These are phyloP conservation scores for Suhomyces sp. DNA, from an alignment of 805 yeast genomes.

Conservation along the genomic window DNA sequence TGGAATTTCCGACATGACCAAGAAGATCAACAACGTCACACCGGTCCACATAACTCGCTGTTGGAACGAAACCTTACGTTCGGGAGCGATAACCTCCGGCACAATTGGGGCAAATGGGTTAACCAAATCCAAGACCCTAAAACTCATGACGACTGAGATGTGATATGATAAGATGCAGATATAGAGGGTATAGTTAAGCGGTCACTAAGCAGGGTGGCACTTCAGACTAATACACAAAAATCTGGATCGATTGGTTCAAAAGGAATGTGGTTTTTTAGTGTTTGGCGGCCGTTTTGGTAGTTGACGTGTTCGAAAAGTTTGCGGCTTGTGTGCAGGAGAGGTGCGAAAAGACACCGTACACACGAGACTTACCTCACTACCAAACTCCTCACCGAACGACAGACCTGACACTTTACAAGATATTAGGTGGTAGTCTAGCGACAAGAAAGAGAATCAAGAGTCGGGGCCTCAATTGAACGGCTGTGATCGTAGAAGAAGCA, in stretches of 20 bases:
- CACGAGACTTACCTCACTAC: neutral
- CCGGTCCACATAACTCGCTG: slow-evolving; percentile 93
- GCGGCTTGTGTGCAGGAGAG: slow-evolving; percentile 1
- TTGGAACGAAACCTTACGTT: slow-evolving; percentile 82
- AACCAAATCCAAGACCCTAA: slow-evolving; percentile 80
- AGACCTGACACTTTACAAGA: no score
- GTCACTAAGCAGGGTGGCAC: neutral
- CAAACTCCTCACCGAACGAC: neutral
- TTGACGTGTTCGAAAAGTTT: slow-evolving; percentile 1
- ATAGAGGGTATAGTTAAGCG: no score
- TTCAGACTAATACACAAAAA: neutral
- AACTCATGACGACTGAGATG: slow-evolving; percentile 13
- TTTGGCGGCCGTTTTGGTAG: neutral
- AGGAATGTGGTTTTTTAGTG: neutral
- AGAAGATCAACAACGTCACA: slow-evolving; percentile 73
- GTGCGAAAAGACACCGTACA: neutral
- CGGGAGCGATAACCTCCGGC: slow-evolving; percentile 90
- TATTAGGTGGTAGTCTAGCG: neutral
- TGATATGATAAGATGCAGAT: neutral
- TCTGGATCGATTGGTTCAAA: neutral
- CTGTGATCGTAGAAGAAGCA: no score
- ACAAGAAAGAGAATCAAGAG: neutral
- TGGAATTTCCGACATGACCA: slow-evolving; percentile 88
- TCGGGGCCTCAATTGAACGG: neutral
- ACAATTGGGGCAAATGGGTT: slow-evolving; percentile 84